These are phyloP conservation scores for Colletotrichum agaves DNA, from an alignment of 2,329 filamentous ascomycete genomes.

Conservation along the genomic window DNA sequence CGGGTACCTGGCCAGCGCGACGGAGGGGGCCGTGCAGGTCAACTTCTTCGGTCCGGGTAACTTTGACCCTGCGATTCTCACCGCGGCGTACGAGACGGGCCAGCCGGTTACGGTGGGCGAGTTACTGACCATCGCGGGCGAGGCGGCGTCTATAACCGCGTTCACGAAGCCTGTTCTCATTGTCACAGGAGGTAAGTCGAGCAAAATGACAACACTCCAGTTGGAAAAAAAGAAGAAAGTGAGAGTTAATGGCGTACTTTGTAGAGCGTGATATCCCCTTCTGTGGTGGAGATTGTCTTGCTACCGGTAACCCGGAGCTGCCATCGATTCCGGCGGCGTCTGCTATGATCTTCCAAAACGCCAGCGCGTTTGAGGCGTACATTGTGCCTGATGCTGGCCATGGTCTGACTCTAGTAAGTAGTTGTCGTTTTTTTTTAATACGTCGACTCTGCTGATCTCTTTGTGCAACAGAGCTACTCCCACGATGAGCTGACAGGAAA, in stretches of 20 bases:
- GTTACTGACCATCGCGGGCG: slow-evolving; percentile 63
- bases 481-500: slow-evolving; percentile 46
- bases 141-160: slow-evolving; percentile 45
- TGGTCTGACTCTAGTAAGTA: slow-evolving; percentile 58
- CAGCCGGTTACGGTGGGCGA: slow-evolving; percentile 69
- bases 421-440: background rate
- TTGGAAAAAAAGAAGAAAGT: too few species aligned
- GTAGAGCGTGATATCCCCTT: slow-evolving; percentile 63
- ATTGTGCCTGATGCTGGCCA: slow-evolving; percentile 65
- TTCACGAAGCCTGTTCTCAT: slow-evolving; percentile 68
- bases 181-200: slow-evolving; percentile 62
- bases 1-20: slow-evolving; percentile 64
- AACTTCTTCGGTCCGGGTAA: slow-evolving; percentile 62
- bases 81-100: slow-evolving; percentile 56
- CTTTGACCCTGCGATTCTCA: slow-evolving; percentile 66
- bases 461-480: slow-evolving; percentile 43
- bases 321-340: slow-evolving; percentile 57
- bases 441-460: background rate
- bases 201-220: too few species aligned
- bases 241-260: background rate
- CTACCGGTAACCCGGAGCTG: slow-evolving; percentile 50
- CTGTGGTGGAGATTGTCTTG: slow-evolving; percentile 70
- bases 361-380: slow-evolving; percentile 61
- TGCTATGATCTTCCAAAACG: slow-evolving; percentile 53
- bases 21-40: slow-evolving; percentile 60